Conservation (phyloP, 495 filamentous ascomycete species). For the Aspergillus bertholletiae region DNA sequence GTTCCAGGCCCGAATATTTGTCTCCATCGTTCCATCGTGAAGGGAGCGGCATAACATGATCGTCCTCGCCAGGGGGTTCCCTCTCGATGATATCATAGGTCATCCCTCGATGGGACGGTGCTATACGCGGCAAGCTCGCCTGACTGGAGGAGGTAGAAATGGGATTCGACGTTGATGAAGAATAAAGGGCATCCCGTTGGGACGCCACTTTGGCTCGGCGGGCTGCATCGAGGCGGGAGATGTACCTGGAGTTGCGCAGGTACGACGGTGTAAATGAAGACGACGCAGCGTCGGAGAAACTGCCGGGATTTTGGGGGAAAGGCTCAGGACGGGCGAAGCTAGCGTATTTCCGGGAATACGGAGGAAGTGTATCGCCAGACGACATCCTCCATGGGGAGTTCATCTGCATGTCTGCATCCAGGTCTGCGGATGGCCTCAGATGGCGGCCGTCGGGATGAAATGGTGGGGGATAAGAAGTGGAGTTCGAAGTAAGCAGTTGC, state of each 20-base stretch:
- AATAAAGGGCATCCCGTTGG: constrained; percentile 39
- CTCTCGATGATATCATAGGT: constrained; percentile 86
- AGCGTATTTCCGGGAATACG: constrained; percentile 62
- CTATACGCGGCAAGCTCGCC: constrained; percentile 61
- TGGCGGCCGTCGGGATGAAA: constrained; percentile 33
- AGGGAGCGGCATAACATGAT: constrained; percentile 64
- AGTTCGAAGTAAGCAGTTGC: constrained; percentile 55
- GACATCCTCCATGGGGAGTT: constrained; percentile 39
- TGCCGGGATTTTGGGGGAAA: constrained; percentile 24
- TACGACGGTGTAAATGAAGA: constrained; percentile 79
- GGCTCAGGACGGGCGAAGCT: constrained; percentile 36
- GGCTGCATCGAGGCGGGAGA: constrained; percentile 66
- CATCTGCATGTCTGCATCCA: constrained; percentile 47
- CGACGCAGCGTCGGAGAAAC: constrained; percentile 21
- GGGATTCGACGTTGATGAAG: constrained; percentile 37
- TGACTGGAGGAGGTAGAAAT: constrained; percentile 63
- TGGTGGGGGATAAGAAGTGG: constrained; percentile 36
- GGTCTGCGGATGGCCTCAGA: constrained; percentile 33
- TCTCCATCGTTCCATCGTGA: constrained; percentile 79
- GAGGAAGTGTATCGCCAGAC: constrained; percentile 39
- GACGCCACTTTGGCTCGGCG: constrained; percentile 59
- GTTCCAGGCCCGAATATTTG: constrained; percentile 68
- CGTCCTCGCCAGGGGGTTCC: constrained; percentile 53
- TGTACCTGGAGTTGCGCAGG: constrained; percentile 71
- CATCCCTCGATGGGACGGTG: constrained; percentile 74